Conservation (phyloP, 78 protist genomes). For the Neovahlkampfia damariscottae region DNA sequence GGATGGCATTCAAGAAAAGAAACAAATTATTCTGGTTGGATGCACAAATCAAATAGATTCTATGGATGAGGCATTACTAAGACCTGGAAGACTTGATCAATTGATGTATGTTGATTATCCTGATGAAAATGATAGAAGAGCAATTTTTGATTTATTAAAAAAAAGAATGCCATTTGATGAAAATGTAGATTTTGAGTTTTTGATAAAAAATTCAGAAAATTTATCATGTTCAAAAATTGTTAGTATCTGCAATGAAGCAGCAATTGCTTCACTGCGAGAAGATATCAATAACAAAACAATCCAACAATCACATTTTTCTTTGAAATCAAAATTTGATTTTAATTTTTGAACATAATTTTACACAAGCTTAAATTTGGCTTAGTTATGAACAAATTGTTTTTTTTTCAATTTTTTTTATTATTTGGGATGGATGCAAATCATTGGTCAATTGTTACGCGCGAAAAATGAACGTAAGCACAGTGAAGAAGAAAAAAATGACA, state of each 20-base stretch:
- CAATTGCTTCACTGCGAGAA: constrained; percentile 12
- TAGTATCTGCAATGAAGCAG: constrained; percentile 41
- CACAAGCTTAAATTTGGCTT: too few relatives aligned
- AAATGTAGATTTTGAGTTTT: background rate
- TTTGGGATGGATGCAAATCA: too few relatives aligned
- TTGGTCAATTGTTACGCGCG: too few relatives aligned
- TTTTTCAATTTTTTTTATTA: too few relatives aligned
- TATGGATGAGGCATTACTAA: constrained; percentile 83
- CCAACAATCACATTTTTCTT: background rate
- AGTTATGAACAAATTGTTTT: too few relatives aligned
- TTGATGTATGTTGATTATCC: constrained; percentile 48
- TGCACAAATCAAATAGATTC: constrained; percentile 70
- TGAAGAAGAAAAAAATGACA: too few relatives aligned
- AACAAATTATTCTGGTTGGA: constrained; percentile 63
- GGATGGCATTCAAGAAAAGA: constrained; percentile 80
- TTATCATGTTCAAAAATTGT: constrained; percentile 37
- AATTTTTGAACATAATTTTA: too few relatives aligned
- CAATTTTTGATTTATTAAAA: background rate
- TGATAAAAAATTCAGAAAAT: background rate
- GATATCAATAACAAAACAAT: background rate
- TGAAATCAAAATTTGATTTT: too few relatives aligned
- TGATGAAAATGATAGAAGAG: background rate
- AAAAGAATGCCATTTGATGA: background rate
- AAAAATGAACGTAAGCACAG: too few relatives aligned
- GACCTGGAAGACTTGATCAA: constrained; percentile 90